A percentile compares a stretch with the other conserved stretches of the same genome.
Conservation (phyloP, 1,284 basidiomycete genomes). For the Fomitopsis palustris region DNA sequence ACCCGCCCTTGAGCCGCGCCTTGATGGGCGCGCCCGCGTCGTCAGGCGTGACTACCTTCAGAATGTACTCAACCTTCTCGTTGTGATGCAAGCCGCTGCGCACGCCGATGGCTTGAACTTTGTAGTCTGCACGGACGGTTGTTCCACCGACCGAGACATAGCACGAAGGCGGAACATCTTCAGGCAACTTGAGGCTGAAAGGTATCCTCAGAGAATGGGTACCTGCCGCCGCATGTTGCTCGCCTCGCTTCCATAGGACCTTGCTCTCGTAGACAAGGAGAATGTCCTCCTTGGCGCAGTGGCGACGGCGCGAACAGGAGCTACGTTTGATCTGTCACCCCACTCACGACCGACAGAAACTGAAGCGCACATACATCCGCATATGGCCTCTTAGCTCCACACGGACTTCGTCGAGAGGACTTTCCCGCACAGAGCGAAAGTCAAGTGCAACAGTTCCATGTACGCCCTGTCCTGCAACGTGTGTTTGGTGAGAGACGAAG, state of each 20-base stretch:
- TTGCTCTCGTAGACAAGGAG: slow-evolving; percentile 3
- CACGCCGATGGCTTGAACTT: neutral
- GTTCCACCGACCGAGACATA: neutral
- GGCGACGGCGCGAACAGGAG: neutral
- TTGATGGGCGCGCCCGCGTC: neutral
- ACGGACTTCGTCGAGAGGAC: neutral
- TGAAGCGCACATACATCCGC: neutral
- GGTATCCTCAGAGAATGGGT: neutral
- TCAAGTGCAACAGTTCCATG: neutral
- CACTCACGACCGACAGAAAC: neutral
- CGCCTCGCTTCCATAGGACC: neutral
- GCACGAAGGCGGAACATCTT: neutral
- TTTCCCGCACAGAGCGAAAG: neutral
- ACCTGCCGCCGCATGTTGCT: neutral
- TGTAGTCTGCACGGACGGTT: neutral
- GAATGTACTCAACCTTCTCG: neutral
- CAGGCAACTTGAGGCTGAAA: neutral
- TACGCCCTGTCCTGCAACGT: neutral
- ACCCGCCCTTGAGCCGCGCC: neutral
- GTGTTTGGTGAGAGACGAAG: neutral
- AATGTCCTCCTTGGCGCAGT: neutral
- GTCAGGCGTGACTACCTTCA: neutral
- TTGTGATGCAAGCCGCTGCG: neutral
- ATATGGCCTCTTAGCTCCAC: neutral
- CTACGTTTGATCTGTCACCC: neutral